Conservation (phyloP, 1,139 yeast genomes). For the Pichia sp. region DNA sequence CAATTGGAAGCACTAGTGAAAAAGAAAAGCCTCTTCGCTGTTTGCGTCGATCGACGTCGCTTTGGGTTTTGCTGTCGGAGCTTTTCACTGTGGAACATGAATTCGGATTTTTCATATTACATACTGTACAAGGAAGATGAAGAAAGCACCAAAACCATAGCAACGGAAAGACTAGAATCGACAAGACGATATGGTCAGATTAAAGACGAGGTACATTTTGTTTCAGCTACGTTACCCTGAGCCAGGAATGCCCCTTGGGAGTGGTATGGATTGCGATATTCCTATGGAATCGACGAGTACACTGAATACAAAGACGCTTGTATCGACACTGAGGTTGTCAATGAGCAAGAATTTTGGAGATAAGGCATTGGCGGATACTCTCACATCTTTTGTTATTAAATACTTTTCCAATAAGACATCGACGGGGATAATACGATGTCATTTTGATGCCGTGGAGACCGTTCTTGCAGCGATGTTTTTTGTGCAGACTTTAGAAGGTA, state of each 20-base stretch:
- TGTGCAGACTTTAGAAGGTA: slow-evolving; percentile 48
- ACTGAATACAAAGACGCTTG: slow-evolving; percentile 2
- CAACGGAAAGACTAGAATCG: too few species aligned
- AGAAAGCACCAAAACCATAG: too few species aligned
- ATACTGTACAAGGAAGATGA: not conserved
- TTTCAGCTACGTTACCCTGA: slow-evolving; percentile 73
- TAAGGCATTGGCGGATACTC: slow-evolving; percentile 60
- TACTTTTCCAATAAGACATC: slow-evolving; percentile 79
- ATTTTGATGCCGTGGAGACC: slow-evolving; percentile 54
- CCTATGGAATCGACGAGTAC: not conserved
- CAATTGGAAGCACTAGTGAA: too few species aligned
- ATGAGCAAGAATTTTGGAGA: slow-evolving; percentile 68
- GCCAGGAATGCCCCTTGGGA: slow-evolving; percentile 1
- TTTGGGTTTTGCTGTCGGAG: too few species aligned
- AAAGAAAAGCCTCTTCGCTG: too few species aligned
- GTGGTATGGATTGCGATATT: too few species aligned
- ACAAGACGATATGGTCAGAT: slow-evolving; percentile 85
- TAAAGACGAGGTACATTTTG: slow-evolving; percentile 75
- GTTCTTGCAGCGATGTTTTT: slow-evolving; percentile 67
- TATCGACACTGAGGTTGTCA: slow-evolving; percentile 31
- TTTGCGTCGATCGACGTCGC: too few species aligned
- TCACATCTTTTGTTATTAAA: slow-evolving; percentile 43
- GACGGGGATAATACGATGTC: slow-evolving; percentile 77
- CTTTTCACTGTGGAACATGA: too few species aligned
- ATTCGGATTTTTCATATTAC: not conserved